These are phyloP conservation scores for Cyberlindnera sargentensis DNA, from an alignment of 805 yeast genomes.

Conservation along the genomic window DNA sequence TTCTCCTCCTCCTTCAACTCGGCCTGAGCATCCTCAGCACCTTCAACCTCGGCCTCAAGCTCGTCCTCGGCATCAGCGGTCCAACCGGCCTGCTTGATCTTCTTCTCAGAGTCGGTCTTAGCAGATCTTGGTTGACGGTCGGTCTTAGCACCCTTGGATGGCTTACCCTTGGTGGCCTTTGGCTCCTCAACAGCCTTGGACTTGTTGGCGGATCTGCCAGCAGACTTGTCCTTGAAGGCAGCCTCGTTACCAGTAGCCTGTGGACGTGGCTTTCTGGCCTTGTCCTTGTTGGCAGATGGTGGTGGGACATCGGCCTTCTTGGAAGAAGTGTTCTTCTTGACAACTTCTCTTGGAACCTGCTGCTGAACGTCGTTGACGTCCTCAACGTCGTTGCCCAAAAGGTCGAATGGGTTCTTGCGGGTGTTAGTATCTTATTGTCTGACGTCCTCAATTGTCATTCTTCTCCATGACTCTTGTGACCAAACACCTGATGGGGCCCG, in stretches of 20 bases:
- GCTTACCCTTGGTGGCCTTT: conserved; percentile 42
- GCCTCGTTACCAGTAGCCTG: conserved; percentile 83
- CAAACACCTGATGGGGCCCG: too few species aligned
- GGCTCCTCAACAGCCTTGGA: conserved; percentile 44
- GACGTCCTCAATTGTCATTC: background rate
- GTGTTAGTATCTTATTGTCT: conserved; percentile 7
- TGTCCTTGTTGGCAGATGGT: conserved; percentile 72
- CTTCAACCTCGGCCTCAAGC: conserved; percentile 61
- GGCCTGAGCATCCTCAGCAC: conserved; percentile 40
- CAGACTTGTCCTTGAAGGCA: conserved; percentile 65
- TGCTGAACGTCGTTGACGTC: conserved; percentile 53
- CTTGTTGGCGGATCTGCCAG: conserved; percentile 58
- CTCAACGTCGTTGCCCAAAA: conserved; percentile 84
- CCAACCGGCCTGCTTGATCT: conserved; percentile 74
- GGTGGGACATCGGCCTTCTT: conserved; percentile 83
- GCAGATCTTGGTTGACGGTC: conserved; percentile 89
- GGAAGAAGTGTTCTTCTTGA: conserved; percentile 75
- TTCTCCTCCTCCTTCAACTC: conserved; percentile 33
- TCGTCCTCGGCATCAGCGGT: conserved; percentile 71
- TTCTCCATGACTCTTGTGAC: background rate
- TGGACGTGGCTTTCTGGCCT: conserved; percentile 66
- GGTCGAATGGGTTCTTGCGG: conserved; percentile 68
- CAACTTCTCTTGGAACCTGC: conserved; percentile 60
- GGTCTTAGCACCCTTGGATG: conserved; percentile 37
- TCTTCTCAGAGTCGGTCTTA: conserved; percentile 80